Conservation (phyloP, 2,329 filamentous ascomycete species). For the Trichoderma koningiopsis region DNA sequence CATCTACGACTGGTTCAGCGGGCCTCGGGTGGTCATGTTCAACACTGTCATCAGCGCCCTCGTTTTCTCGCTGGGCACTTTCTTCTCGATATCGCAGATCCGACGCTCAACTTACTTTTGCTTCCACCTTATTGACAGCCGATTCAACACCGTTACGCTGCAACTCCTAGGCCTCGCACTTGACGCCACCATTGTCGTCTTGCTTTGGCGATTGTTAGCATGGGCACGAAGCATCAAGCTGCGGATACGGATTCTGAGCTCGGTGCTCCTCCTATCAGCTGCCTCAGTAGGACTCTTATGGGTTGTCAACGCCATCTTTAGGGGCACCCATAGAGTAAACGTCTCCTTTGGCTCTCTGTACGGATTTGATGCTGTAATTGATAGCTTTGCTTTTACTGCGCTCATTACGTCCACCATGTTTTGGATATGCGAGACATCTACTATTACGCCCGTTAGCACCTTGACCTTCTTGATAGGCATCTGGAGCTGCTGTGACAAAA, state of each 20-base stretch:
- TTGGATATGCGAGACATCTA: conserved; percentile 51
- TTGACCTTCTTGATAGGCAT: conserved; percentile 49
- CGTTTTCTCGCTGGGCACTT: conserved; percentile 49
- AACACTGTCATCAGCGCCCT: conserved; percentile 42
- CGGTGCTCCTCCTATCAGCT: conserved; percentile 46
- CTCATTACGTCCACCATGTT: conserved; percentile 49
- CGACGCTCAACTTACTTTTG: conserved; percentile 56
- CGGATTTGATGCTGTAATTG: conserved; percentile 51
- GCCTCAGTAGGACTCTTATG: conserved; percentile 44
- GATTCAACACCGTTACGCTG: conserved; percentile 40
- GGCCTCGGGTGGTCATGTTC: conserved; percentile 43
- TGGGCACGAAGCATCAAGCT: conserved; percentile 53
- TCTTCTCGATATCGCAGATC: conserved; percentile 42
- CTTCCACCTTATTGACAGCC: conserved; percentile 46
- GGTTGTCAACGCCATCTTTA: conserved; percentile 38
- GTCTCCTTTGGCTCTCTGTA: conserved; percentile 49
- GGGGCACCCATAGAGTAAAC: conserved; percentile 29
- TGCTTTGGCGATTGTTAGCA: conserved; percentile 54
- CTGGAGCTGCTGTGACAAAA: conserved; percentile 40
- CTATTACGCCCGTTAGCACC: conserved; percentile 46
- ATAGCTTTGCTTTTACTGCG: conserved; percentile 49
- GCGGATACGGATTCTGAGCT: conserved; percentile 49
- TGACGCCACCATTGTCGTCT: conserved; percentile 50
- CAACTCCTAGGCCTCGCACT: conserved; percentile 50
- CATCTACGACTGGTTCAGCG: conserved; percentile 49